phyloP scores from a whole-genome alignment of 306 rosid genomes.

The Sechiopsis laciniata region DNA sequence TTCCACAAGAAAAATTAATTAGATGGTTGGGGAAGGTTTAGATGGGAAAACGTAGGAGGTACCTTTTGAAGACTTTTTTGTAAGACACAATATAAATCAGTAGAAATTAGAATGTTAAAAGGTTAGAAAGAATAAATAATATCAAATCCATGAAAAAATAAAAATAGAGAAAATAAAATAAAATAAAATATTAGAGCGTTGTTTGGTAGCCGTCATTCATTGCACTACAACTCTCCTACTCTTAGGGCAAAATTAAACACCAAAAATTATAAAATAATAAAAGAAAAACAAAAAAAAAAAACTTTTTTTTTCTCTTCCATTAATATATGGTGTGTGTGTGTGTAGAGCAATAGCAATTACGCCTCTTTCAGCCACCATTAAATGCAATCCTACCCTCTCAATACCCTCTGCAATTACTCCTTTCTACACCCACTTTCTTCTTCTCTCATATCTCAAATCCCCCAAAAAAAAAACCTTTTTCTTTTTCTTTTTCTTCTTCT shows the following conservation, averaged over 20 bases:
- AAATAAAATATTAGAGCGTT: constrained; percentile 1
- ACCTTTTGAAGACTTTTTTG: neutral
- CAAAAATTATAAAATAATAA: too few species aligned
- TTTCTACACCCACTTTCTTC: constrained; percentile 37
- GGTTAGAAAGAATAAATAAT: neutral
- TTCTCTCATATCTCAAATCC: neutral
- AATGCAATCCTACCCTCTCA: constrained; percentile 99
- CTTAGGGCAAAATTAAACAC: constrained; percentile 18
- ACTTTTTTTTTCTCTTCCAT: constrained; percentile 15
- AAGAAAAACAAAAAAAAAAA: neutral
- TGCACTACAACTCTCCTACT: constrained; percentile 14
- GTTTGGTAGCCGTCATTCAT: constrained; percentile 27
- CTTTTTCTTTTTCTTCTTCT: neutral
- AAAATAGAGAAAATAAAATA: too few species aligned
- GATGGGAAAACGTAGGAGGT: neutral
- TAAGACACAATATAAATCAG: neutral
- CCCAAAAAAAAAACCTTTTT: neutral
- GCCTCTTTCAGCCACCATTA: constrained; percentile 65
- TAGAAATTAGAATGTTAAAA: constrained; percentile 12
- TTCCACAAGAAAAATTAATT: neutral
- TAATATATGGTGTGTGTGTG: constrained; percentile 24
- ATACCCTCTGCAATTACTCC: constrained; percentile 91
- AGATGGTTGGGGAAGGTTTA: neutral
- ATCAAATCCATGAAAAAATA: neutral
- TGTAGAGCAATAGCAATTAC: constrained; percentile 62